Percentiles rank a stretch among this genome's conserved stretches.
Conservation (phyloP, 345 rosid genomes). For the Cardamine resedifolia region DNA sequence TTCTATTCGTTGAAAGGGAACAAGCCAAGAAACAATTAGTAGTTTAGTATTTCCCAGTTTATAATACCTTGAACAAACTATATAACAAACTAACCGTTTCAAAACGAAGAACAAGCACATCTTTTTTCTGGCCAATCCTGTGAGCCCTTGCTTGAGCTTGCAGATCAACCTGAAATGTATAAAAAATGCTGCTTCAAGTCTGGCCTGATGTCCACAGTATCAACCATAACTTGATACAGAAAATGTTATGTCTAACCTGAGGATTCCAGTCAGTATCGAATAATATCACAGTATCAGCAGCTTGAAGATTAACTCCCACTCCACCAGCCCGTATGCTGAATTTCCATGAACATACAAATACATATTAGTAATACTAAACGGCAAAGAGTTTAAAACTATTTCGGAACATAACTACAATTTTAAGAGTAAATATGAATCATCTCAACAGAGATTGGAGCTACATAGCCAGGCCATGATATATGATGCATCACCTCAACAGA, state of each 20-base stretch:
- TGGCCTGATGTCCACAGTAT: background rate
- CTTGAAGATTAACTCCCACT: constrained; percentile 91
- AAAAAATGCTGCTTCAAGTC: constrained; percentile 1
- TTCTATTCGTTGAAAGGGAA: background rate
- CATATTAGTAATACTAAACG: background rate
- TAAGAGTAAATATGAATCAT: background rate
- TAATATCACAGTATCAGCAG: constrained; percentile 90
- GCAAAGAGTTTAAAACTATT: background rate
- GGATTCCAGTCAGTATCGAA: constrained; percentile 98
- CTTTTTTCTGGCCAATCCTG: constrained; percentile 96
- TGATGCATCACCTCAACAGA: constrained; percentile 61
- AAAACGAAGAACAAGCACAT: constrained; percentile 91
- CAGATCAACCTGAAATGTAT: constrained; percentile 72
- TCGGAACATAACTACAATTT: background rate
- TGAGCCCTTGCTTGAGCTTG: constrained; percentile 99
- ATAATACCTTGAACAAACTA: background rate
- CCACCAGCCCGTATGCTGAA: constrained; percentile 94
- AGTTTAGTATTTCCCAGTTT: background rate
- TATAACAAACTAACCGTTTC: constrained; percentile 63
- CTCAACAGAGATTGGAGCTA: background rate
- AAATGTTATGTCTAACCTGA: constrained; percentile 50
- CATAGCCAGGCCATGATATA: background rate
- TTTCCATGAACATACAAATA: constrained; percentile 15
- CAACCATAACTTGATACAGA: constrained; percentile 1
- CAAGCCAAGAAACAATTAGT: constrained; percentile 3